Evolutionary conservation across 139 green algal species (phyloP), one percentile per base, ranked within the genome.

Genomic region (Chloropicon primus): DNA sequence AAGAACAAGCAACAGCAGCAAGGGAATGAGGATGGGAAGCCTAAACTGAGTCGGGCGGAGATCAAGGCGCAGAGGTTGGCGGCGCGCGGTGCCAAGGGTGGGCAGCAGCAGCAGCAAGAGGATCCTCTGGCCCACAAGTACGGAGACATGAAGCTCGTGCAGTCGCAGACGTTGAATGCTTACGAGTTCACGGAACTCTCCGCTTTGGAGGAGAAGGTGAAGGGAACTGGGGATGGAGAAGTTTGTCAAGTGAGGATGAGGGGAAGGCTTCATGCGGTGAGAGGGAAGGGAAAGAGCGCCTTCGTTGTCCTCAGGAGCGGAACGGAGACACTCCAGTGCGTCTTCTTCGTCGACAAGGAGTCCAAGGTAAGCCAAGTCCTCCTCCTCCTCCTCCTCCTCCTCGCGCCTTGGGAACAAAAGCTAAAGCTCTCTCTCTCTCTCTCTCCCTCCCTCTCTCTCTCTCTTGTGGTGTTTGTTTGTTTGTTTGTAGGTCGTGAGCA

Each of bases 281-380:
- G 95, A 2, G 94, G 91, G 72, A 98, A 98, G 85, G 95, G 95
- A 77, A 98, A 98, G 85, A 91, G 86, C 1, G 90, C 87, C 22
- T 99, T 99, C 85, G 54, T 99, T 21, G 91, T 98, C 78, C 82
- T 99, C 25, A 85, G 95, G 10, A 89, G 98, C 79, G 77, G 86
- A 0, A 92, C 86, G 22, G 85, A 84, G 24, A 97, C 94, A 2
- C 86, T 96, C 75, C 94, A 97, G 88, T 86, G 5, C 24, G 72
- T 75, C 1, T 74, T 81, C 0, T 84, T 84, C 1, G 81, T 78
- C 24, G 77, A 81, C 27, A 74, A 84, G 71, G 71, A 26, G 23
- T 5, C 5, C 5, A 74, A 74, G 23, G 21, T 72, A 21, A 23
- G 22, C 21, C 53, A 21, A 72, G 22, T 22, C 53, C 53, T 23